Percentiles rank a stretch among this genome's conserved stretches.
phyloP scores from a whole-genome alignment of 2,329 filamentous ascomycete species.

The Didymella lethalis region DNA sequence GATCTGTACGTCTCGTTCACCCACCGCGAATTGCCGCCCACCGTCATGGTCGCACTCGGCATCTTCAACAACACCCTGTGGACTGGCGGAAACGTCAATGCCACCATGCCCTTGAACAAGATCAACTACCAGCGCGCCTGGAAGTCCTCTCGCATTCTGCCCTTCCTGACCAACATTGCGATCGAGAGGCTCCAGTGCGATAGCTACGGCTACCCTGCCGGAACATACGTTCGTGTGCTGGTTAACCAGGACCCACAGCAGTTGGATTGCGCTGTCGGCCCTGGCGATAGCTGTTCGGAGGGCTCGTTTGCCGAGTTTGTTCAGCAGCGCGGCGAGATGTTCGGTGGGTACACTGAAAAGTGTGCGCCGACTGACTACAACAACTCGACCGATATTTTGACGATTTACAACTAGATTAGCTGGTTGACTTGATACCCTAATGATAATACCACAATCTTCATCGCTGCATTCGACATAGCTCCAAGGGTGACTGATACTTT shows the following conservation, averaged over 20 bases:
- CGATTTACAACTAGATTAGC: slow-evolving; percentile 38
- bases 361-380: slow-evolving; percentile 53
- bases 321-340: slow-evolving; percentile 51
- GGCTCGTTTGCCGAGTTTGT: slow-evolving; percentile 56
- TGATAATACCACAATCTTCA: slow-evolving; percentile 9
- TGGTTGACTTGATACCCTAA: slow-evolving; percentile 9
- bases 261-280: slow-evolving; percentile 59
- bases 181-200: slow-evolving; percentile 71
- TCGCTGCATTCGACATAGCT: too few species aligned
- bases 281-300: slow-evolving; percentile 59
- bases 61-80: slow-evolving; percentile 73
- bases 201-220: slow-evolving; percentile 61
- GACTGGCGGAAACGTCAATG: slow-evolving; percentile 63
- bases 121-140: slow-evolving; percentile 71
- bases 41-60: slow-evolving; percentile 71
- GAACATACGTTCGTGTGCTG: slow-evolving; percentile 61
- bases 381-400: slow-evolving; percentile 54
- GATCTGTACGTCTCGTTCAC: slow-evolving; percentile 74
- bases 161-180: slow-evolving; percentile 71
- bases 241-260: slow-evolving; percentile 62
- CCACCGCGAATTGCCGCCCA: slow-evolving; percentile 72
- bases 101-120: slow-evolving; percentile 68
- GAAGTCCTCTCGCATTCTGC: slow-evolving; percentile 69
- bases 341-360: slow-evolving; percentile 54
- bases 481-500: too few species aligned